These are phyloP conservation scores for Flaveria trinervia DNA, from an alignment of 129 eudicot genomes.

Conservation along the genomic window DNA sequence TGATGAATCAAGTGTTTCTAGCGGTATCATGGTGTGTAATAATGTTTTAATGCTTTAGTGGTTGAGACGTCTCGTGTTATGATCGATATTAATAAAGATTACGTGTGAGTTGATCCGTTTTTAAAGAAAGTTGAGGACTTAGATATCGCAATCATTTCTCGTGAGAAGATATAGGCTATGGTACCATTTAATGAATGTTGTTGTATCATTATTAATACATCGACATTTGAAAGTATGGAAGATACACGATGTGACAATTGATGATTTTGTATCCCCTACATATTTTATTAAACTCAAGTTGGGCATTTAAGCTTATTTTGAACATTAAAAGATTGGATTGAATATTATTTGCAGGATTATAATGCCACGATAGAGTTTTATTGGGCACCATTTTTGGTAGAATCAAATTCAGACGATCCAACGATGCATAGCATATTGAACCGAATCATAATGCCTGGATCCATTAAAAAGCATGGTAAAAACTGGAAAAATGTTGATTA, in stretches of 20 bases:
- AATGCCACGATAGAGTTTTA: conserved; percentile 96
- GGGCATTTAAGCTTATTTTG: background rate
- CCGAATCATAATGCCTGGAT: conserved; percentile 90
- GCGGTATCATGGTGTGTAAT: no score
- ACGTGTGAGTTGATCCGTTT: no score
- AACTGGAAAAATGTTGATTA: conserved; percentile 86
- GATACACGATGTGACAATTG: background rate
- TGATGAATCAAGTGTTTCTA: no score
- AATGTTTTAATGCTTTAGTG: no score
- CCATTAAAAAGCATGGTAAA: conserved; percentile 76
- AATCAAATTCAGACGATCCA: conserved; percentile 96
- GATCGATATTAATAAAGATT: no score
- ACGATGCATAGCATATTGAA: conserved; percentile 78
- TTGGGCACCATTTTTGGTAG: conserved; percentile 98
- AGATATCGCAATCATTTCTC: background rate
- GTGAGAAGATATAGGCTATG: background rate
- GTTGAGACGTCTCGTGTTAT: no score
- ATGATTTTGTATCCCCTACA: background rate
- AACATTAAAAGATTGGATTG: background rate
- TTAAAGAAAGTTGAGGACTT: no score
- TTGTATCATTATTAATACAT: background rate
- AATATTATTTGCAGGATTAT: conserved; percentile 62
- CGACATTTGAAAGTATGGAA: background rate
- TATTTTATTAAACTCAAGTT: conserved; percentile 7
- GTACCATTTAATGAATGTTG: conserved; percentile 4